phyloP scores from a whole-genome alignment of 768 basidiomycete species.

The Suillus ampliporus region DNA sequence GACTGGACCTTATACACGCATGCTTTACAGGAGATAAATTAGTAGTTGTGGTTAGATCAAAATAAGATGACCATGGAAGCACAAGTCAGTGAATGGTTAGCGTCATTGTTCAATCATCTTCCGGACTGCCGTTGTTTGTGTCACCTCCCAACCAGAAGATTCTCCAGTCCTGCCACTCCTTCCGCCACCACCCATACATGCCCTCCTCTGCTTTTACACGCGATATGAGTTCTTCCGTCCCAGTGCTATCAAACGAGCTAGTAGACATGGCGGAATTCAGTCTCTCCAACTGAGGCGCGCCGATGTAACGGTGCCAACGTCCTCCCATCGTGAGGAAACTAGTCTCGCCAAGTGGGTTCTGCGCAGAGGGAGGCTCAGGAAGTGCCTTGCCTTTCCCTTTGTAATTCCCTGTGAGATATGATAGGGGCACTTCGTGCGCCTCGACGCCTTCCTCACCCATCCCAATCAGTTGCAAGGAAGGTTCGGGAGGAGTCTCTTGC shows the following conservation, averaged over 20 bases:
- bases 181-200: slow-evolving; percentile 79
- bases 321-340: slow-evolving; percentile 53
- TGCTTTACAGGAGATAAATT: not conserved
- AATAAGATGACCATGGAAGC: not conserved
- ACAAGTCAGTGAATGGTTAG: not conserved
- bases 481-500: slow-evolving; percentile 30
- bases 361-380: slow-evolving; percentile 54
- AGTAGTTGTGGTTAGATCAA: slow-evolving; percentile 4
- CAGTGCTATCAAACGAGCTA: slow-evolving; percentile 55
- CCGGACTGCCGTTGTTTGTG: slow-evolving; percentile 30
- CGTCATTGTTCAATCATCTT: slow-evolving; percentile 32
- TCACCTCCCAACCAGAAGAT: slow-evolving; percentile 83
- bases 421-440: slow-evolving; percentile 67
- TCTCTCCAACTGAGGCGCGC: slow-evolving; percentile 46
- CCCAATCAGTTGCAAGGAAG: slow-evolving; percentile 71
- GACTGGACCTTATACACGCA: not conserved
- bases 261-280: slow-evolving; percentile 50
- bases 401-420: slow-evolving; percentile 43
- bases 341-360: slow-evolving; percentile 68
- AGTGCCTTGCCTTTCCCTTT: slow-evolving; percentile 53
- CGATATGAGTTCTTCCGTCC: slow-evolving; percentile 54
- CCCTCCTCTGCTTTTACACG: slow-evolving; percentile 62
- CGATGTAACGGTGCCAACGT: slow-evolving; percentile 47
- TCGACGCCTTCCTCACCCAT: slow-evolving; percentile 77
- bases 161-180: slow-evolving; percentile 76